Evolutionary conservation across 2,329 filamentous ascomycete genomes (phyloP), one percentile per base, ranked within the genome.

Genomic region (Cercospora zeae-maydis): DNA sequence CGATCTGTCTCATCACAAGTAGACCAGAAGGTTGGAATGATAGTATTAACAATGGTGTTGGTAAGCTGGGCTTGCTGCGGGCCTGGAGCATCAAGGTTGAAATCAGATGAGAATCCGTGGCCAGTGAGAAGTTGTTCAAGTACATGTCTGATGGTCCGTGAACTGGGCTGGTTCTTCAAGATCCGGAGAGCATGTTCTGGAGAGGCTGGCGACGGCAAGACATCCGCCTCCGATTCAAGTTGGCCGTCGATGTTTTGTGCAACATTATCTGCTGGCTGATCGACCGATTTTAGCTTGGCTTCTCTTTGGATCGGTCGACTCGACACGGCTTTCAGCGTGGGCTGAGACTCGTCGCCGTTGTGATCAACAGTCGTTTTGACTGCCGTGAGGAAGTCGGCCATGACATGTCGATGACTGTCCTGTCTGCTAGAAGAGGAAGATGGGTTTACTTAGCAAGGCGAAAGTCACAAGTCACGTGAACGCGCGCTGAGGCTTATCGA

Each of bases 11-110:
- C 42, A 16, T 72, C 64, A n/a, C 93, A 72, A 8, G 86, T 71
- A 2, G 81, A 73, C 93, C 95, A 98, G 76, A 93, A 96, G 72
- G 93, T 90, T 1, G 91, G 90, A 7, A 92, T 80, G 27, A 90
- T 92, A 33, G 87, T 85, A 14, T 84, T 87, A 63, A 96, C 86
- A 36, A 99, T 78, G 2, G 85, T 79, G 72, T 92, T 88, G 58
- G 93, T 81, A 33, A 97, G 85, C 69, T 92, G 90, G 19, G 91
- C 87, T 61, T 87, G 85, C 64, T 86, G 78, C 1, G 93, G 87
- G 33, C 84, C 84, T 3, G 91, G 88, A 2, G 80, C 75, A 49
- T 81, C 79, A 55, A 93, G 82, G 68, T 84, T 83, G 71, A 89
- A 86, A 21, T 66, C 62, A 13, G 69, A 24, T n/a, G 33, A 10